Evolutionary conservation across 169 alveolate genomes (phyloP), one percentile per base, ranked within the genome.

Genomic region (Cryptosporidium bovis): DNA sequence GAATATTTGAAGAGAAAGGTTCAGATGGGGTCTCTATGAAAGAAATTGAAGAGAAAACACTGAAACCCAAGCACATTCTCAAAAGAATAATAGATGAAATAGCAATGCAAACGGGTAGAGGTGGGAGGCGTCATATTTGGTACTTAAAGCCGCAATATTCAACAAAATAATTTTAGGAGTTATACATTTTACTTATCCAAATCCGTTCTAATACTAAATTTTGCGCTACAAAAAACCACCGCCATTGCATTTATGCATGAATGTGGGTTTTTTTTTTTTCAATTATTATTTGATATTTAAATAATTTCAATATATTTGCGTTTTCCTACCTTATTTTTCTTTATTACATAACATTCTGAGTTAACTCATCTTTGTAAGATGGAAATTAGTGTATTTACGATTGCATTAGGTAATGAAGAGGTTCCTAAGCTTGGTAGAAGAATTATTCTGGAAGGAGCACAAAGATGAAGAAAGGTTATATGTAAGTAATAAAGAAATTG

Each of bases 41-140:
- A 40, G 87, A 77, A 77, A 77, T 77, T 20, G 87, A 77, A 40
- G 71, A 77, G 15, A 77, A 44, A 44, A 77, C 87, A 58, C 29
- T 77, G 31, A 56, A 77, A 15, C 87, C 87, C 7, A 77, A 77
- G 40, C 87, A 77, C 24, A 60, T 77, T 40, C 36, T 77, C 33
- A 77, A 77, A 31, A 77, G 56, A 48, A 62, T 77, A 58, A 71
- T 77, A 18, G 87, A 77, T 58, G 87, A 77, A 60, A 77, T 77
- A 31, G 87, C 87, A 24, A 40, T 60, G 2, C 87, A 77, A 27
- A 62, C 87, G 56, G 87, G 77, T 44, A 77, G 87, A 48, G 87
- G 87, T 36, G 87, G 87, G 20, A 77, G 87, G 40, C 40, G 87
- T 15, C 77, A 77, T 60, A 77, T 77, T 29, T 77, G 87, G 87